Evolutionary conservation across 2,329 filamentous ascomycete genomes (phyloP).

Genomic region (Penicillium crustosum): DNA sequence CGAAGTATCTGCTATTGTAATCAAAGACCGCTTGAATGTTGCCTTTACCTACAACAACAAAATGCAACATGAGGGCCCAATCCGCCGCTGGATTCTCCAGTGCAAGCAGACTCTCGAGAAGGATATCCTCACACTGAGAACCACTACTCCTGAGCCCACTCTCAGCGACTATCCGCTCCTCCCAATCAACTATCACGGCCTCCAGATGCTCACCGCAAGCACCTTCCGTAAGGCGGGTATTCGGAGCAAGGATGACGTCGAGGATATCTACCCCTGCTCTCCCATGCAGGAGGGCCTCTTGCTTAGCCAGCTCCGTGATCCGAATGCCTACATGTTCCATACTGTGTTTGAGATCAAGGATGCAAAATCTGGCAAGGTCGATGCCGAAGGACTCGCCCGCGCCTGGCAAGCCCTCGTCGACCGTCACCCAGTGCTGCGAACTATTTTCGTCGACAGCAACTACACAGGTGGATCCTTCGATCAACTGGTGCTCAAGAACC

Average conservation of each 20-base stretch:
- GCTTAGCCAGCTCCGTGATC: slow-evolving; percentile 39
- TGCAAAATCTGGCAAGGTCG: slow-evolving; percentile 20
- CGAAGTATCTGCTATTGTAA: slow-evolving; percentile 52
- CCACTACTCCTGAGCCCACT: slow-evolving; percentile 35
- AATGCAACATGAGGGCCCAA: slow-evolving; percentile 46
- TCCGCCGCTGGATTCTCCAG: slow-evolving; percentile 45
- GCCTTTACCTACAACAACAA: slow-evolving; percentile 52
- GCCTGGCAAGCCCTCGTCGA: slow-evolving; percentile 37
- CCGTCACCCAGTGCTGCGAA: slow-evolving; percentile 37
- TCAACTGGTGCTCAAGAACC: slow-evolving; percentile 37
- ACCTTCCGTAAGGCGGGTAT: slow-evolving; percentile 41
- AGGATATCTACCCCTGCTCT: slow-evolving; percentile 40
- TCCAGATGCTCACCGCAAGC: slow-evolving; percentile 37
- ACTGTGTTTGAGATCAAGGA: slow-evolving; percentile 37
- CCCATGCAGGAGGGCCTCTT: slow-evolving; percentile 41
- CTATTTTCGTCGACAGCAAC: slow-evolving; percentile 37
- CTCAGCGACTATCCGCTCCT: slow-evolving; percentile 48
- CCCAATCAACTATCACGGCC: slow-evolving; percentile 41
- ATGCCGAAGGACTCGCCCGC: slow-evolving; percentile 29
- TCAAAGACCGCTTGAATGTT: slow-evolving; percentile 48
- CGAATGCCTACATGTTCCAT: slow-evolving; percentile 38
- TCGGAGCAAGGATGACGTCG: slow-evolving; percentile 27
- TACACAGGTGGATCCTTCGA: slow-evolving; percentile 38
- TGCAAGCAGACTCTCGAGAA: slow-evolving; percentile 41
- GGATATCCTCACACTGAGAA: slow-evolving; percentile 26